A percentile compares a stretch with the other conserved stretches of the same genome.
Conservation (phyloP, 257 asterid genomes). For the Solanum piurae region DNA sequence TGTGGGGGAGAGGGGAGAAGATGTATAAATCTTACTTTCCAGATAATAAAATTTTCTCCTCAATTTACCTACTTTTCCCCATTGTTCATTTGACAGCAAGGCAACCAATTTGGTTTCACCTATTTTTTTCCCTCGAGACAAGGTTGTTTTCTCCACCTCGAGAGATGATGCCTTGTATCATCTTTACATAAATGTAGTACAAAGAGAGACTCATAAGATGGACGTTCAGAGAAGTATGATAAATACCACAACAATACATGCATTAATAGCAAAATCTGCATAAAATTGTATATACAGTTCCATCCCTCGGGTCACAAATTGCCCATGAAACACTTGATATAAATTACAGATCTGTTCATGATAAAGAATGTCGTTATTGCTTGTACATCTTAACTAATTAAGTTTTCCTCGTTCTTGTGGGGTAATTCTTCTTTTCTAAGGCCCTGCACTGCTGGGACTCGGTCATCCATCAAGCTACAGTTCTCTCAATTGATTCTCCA, state of each 20-base stretch:
- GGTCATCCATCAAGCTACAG: background rate
- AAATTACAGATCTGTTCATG: background rate
- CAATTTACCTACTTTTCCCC: background rate
- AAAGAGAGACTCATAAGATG: background rate
- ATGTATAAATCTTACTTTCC: background rate
- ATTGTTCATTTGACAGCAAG: background rate
- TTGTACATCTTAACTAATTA: background rate
- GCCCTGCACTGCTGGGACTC: background rate
- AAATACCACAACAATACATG: background rate
- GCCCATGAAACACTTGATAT: background rate
- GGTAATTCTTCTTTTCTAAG: background rate
- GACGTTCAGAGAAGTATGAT: background rate
- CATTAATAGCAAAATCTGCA: background rate
- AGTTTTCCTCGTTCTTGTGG: background rate
- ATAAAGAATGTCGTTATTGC: background rate
- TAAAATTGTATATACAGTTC: background rate
- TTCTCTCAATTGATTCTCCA: background rate
- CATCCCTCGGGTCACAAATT: background rate
- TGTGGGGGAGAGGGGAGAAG: background rate
- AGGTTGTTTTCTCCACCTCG: background rate
- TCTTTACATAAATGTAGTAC: background rate
- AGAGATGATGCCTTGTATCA: background rate
- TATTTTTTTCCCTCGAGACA: background rate
- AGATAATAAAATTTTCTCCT: background rate
- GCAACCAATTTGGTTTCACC: background rate